Conservation (phyloP, 371 early-diverging fungal species). For the Zychaea mexicana region DNA sequence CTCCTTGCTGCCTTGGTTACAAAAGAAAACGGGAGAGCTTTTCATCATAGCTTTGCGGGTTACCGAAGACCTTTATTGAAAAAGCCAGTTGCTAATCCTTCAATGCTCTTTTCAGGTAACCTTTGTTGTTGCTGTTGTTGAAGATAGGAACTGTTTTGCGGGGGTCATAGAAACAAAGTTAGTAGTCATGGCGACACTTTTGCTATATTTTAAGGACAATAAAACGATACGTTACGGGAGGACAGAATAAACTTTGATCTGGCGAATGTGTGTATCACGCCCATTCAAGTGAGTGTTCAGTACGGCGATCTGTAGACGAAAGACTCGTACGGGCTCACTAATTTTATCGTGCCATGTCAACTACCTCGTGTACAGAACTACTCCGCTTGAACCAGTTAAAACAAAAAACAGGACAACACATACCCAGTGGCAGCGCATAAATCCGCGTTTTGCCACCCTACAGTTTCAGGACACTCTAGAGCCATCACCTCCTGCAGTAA, state of each 20-base stretch:
- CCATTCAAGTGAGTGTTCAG: constrained; percentile 88
- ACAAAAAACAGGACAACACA: not conserved
- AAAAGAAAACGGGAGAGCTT: too few species aligned
- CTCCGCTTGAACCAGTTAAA: not conserved
- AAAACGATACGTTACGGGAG: constrained; percentile 35
- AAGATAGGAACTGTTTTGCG: not conserved
- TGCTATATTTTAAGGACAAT: too few species aligned
- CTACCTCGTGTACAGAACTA: not conserved
- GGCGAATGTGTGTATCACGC: constrained; percentile 89
- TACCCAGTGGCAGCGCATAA: constrained; percentile 60
- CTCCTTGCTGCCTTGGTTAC: too few species aligned
- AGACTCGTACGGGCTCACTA: constrained; percentile 57
- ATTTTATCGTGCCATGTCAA: not conserved
- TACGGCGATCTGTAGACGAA: constrained; percentile 79
- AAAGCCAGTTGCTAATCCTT: not conserved
- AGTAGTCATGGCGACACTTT: too few species aligned
- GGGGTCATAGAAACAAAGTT: not conserved
- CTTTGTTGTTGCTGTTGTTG: not conserved
- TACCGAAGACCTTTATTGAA: constrained; percentile 2
- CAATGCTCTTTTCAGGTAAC: not conserved
- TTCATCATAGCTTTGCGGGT: not conserved
- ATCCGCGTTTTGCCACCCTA: constrained; percentile 73
- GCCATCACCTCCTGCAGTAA: constrained; percentile 47
- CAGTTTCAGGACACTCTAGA: constrained; percentile 66
- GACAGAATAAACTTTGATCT: constrained; percentile 69